Percentiles rank a stretch among this genome's conserved stretches.
Conservation (phyloP, 495 filamentous ascomycete species). For the Sporormia fimetaria region DNA sequence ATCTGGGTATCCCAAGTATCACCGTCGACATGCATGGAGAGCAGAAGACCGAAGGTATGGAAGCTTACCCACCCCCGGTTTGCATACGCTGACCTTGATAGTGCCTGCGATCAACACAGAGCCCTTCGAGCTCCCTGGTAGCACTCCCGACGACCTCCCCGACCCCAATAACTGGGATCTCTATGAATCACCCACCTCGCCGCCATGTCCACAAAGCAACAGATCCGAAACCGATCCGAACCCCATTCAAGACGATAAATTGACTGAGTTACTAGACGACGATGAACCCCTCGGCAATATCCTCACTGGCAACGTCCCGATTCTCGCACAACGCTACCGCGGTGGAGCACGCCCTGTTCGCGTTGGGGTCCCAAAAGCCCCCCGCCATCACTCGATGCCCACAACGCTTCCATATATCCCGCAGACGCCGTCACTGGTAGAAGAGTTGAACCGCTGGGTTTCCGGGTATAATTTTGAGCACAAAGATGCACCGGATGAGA, state of each 20-base stretch:
- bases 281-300: too few species aligned
- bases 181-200: conserved; percentile 7
- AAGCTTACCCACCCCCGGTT: not conserved
- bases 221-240: not conserved
- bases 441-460: conserved; percentile 9
- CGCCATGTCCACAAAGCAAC: not conserved
- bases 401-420: conserved; percentile 7
- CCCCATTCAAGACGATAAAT: not conserved
- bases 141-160: conserved; percentile 18
- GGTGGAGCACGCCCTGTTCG: too few species aligned
- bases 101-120: conserved; percentile 5
- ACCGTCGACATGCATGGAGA: conserved; percentile 7
- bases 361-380: conserved; percentile 6
- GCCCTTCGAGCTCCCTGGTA: conserved; percentile 16
- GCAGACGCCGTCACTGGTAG: conserved; percentile 9
- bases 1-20: conserved; percentile 19
- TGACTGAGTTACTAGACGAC: not conserved
- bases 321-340: conserved; percentile 5
- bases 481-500: not conserved
- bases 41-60: conserved; percentile 6
- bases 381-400: conserved; percentile 7
- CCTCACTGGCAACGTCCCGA: not conserved
- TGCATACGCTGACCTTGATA: not conserved
- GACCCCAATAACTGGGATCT: conserved; percentile 15
- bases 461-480: not conserved